Conservation (phyloP, 805 yeast species). For the Pichia nakasei region DNA sequence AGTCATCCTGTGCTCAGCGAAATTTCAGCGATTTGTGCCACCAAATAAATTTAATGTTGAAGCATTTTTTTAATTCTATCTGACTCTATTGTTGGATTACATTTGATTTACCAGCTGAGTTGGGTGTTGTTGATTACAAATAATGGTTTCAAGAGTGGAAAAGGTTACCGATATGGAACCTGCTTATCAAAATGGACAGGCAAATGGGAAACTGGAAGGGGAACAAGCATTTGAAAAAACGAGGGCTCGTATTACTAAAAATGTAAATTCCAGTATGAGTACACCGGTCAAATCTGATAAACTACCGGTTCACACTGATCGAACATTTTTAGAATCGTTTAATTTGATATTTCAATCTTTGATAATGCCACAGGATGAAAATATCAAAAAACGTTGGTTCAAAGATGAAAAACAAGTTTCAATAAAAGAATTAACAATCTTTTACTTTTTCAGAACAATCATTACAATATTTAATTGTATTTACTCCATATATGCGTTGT, state of each 20-base stretch:
- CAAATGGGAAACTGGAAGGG: background rate
- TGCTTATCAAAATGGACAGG: background rate
- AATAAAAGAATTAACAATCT: slow-evolving; percentile 12
- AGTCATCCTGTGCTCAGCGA: no score
- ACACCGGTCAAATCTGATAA: background rate
- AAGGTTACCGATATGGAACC: slow-evolving; percentile 7
- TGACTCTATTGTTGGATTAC: no score
- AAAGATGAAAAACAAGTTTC: slow-evolving; percentile 1
- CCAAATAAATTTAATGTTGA: no score
- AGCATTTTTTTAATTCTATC: no score
- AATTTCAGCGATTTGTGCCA: no score
- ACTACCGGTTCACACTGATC: slow-evolving; percentile 11
- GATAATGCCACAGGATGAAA: slow-evolving; percentile 14
- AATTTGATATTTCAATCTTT: slow-evolving; percentile 15
- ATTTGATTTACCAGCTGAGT: no score
- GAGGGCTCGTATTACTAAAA: slow-evolving; percentile 4
- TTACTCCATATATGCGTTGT: slow-evolving; percentile 46
- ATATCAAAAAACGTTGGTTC: slow-evolving; percentile 8
- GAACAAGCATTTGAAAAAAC: slow-evolving; percentile 10
- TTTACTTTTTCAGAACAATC: slow-evolving; percentile 37
- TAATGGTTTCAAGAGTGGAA: slow-evolving; percentile 2
- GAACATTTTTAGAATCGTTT: slow-evolving; percentile 14
- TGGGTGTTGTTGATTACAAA: no score
- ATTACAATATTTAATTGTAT: slow-evolving; percentile 45
- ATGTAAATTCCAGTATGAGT: background rate